Evolutionary conservation across 176 grass and related monocot genomes (phyloP).

Genomic region (Otatea glauca): DNA sequence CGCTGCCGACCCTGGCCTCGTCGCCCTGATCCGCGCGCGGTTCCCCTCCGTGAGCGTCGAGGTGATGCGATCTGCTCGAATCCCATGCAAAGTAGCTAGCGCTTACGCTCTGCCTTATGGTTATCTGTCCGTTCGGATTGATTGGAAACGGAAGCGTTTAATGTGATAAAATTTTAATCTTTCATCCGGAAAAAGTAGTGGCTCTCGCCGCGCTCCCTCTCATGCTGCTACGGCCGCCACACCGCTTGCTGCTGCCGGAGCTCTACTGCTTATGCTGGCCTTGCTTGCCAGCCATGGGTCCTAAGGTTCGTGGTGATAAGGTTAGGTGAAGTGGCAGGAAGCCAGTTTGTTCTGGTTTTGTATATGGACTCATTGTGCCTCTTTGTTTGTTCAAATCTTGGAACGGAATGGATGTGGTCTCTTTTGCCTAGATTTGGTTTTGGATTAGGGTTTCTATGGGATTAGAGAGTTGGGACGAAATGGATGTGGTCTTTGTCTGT

Average conservation of each 20-base stretch:
- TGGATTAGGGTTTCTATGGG: not conserved
- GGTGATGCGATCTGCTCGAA: slow-evolving; percentile 20
- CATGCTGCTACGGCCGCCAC: not conserved
- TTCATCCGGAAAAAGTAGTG: not conserved
- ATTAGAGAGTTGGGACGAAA: not conserved
- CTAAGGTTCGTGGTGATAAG: not conserved
- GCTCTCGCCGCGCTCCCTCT: not conserved
- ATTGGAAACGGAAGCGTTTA: not conserved
- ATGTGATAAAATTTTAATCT: not conserved
- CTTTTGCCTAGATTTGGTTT: not conserved
- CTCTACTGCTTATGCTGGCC: not conserved
- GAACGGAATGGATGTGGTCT: not conserved
- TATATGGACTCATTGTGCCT: not conserved
- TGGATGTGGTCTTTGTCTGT: no score
- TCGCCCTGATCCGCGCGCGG: slow-evolving; percentile 26
- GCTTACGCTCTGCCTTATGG: not conserved
- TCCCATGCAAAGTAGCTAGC: not conserved
- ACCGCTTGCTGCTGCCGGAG: not conserved
- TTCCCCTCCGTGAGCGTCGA: slow-evolving; percentile 42
- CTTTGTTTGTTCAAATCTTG: not conserved
- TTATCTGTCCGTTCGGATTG: not conserved
- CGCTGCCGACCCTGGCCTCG: slow-evolving; percentile 35
- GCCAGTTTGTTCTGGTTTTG: not conserved
- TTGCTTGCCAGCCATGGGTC: not conserved
- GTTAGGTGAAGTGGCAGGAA: slow-evolving; percentile 11